Evolutionary conservation across 768 basidiomycete species (phyloP).

Genomic region (Agrocybe chaxingu): DNA sequence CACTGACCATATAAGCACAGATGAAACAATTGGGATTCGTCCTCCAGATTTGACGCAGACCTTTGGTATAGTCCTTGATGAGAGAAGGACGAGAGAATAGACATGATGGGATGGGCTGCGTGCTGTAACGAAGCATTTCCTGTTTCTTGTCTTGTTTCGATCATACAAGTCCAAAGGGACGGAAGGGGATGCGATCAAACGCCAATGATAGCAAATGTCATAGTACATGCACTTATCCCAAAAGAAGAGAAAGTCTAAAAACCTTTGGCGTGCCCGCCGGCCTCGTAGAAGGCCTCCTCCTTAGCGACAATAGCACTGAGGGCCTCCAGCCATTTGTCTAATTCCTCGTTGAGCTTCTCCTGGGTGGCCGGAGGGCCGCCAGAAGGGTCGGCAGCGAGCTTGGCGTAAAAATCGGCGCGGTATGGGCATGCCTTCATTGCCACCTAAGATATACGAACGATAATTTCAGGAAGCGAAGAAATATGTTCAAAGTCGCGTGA

Average conservation of each 20-base stretch:
- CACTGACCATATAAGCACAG: too few relatives aligned
- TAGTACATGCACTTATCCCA: too few relatives aligned
- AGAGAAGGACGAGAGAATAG: too few relatives aligned
- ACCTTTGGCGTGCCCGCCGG: constrained; percentile 54
- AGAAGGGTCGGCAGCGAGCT: constrained; percentile 57
- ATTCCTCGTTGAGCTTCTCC: constrained; percentile 52
- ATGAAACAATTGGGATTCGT: too few relatives aligned
- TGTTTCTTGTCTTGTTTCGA: too few relatives aligned
- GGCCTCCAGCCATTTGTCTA: constrained; percentile 67
- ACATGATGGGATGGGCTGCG: too few relatives aligned
- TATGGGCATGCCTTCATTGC: constrained; percentile 68
- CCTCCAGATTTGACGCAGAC: too few relatives aligned
- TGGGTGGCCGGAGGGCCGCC: constrained; percentile 43
- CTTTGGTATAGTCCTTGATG: too few relatives aligned
- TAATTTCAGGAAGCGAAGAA: neutral
- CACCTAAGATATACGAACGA: constrained; percentile 30
- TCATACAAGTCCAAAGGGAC: too few relatives aligned
- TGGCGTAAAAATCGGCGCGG: constrained; percentile 64
- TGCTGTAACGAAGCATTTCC: too few relatives aligned
- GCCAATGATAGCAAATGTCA: too few relatives aligned
- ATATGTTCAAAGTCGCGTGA: constrained; percentile 18
- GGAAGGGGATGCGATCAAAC: too few relatives aligned
- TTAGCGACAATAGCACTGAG: constrained; percentile 51
- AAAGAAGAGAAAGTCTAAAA: constrained; percentile 22
- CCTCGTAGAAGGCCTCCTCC: constrained; percentile 59